These are phyloP conservation scores for Magnaporthales sp. DNA, from an alignment of 2,329 filamentous ascomycete genomes.

Conservation along the genomic window DNA sequence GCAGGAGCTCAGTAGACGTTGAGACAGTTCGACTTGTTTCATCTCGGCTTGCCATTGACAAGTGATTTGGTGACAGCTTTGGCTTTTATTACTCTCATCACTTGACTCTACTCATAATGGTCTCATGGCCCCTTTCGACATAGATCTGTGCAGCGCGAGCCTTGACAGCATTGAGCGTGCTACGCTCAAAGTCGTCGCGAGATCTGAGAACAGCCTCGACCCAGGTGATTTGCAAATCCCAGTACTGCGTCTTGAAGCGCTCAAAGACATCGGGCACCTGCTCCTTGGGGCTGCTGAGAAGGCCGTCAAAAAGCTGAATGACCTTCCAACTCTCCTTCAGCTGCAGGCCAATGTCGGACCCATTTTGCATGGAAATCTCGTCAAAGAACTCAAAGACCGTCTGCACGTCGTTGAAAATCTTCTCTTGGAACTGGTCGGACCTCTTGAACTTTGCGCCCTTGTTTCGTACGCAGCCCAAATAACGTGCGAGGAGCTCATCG, in stretches of 20 bases:
- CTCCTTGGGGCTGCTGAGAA: slow-evolving; percentile 70
- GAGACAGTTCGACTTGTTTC: neutral
- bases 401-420: slow-evolving; percentile 86
- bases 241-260: slow-evolving; percentile 76
- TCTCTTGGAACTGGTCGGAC: slow-evolving; percentile 79
- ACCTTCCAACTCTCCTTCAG: slow-evolving; percentile 93
- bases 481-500: slow-evolving; percentile 81
- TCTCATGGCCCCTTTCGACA: slow-evolving; percentile 73
- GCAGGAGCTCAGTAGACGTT: neutral
- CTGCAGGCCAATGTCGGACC: slow-evolving; percentile 56
- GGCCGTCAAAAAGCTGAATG: slow-evolving; percentile 71
- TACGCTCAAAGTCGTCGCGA: slow-evolving; percentile 88
- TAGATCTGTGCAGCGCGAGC: slow-evolving; percentile 77
- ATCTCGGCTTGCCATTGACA: neutral
- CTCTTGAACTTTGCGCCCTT: slow-evolving; percentile 82
- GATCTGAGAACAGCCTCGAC: slow-evolving; percentile 83
- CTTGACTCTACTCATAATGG: slow-evolving; percentile 90
- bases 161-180: slow-evolving; percentile 84
- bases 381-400: slow-evolving; percentile 87
- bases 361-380: slow-evolving; percentile 43
- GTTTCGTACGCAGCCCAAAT: slow-evolving; percentile 80
- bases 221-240: slow-evolving; percentile 93
- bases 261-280: slow-evolving; percentile 71
- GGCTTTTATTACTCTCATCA: slow-evolving; percentile 23
- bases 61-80: neutral